phyloP scores from a whole-genome alignment of 192 early-diverging fungal species.

The Rhizophlyctis rosea region DNA sequence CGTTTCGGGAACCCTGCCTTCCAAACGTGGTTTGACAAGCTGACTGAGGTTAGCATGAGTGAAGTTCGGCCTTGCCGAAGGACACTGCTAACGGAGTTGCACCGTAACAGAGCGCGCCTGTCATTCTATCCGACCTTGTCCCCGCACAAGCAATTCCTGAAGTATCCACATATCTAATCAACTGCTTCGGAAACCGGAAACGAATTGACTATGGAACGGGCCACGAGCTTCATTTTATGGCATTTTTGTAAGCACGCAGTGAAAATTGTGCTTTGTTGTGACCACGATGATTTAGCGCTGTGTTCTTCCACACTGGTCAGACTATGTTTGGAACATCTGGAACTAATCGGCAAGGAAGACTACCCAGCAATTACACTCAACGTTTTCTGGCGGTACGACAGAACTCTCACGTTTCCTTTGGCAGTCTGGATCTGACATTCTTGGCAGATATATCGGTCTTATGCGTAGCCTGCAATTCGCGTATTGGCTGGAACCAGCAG shows the following conservation, averaged over 20 bases:
- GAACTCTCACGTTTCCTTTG: background rate
- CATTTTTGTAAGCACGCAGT: constrained; percentile 76
- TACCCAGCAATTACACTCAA: constrained; percentile 71
- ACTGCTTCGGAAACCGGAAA: constrained; percentile 85
- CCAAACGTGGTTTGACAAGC: constrained; percentile 78
- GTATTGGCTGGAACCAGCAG: constrained; percentile 97
- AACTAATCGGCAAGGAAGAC: constrained; percentile 63
- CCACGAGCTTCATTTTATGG: constrained; percentile 90
- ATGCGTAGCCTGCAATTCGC: constrained; percentile 87
- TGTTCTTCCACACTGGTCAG: constrained; percentile 50
- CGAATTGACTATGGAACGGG: constrained; percentile 98
- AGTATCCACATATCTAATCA: constrained; percentile 71
- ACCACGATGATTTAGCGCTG: constrained; percentile 2
- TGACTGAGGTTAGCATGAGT: constrained; percentile 63
- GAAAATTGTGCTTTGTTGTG: constrained; percentile 8
- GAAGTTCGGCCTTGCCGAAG: too few species aligned
- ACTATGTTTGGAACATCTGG: constrained; percentile 75
- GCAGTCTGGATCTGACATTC: background rate
- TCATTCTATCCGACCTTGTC: constrained; percentile 21
- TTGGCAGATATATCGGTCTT: constrained; percentile 69
- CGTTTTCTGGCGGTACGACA: constrained; percentile 31
- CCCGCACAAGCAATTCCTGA: constrained; percentile 45
- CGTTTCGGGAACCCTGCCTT: constrained; percentile 97
- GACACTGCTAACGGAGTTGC: too few species aligned
- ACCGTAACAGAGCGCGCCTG: background rate